A percentile compares a stretch with the other conserved stretches of the same genome.
Evolutionary conservation across 441 rosid species (phyloP).

Genomic region (Pelargonium cotyledonis): DNA sequence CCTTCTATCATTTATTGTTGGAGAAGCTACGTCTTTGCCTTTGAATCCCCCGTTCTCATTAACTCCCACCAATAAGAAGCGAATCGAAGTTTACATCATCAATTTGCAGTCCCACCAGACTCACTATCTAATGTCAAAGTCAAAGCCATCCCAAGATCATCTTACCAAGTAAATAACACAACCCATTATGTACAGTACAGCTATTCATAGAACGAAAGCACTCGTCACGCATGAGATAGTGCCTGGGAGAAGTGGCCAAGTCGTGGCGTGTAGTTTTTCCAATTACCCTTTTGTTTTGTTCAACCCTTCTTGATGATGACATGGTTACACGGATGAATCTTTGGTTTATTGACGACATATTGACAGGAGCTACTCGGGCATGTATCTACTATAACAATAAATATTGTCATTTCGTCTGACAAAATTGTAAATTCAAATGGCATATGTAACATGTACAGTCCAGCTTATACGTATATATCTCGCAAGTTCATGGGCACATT

Average conservation of each 20-base stretch:
- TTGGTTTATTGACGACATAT: neutral
- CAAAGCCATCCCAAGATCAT: slow-evolving; percentile 15
- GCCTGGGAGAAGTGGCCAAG: slow-evolving; percentile 8
- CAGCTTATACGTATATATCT: no score
- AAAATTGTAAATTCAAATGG: no score
- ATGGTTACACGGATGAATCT: neutral
- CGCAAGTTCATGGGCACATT: no score
- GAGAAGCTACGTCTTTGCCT: slow-evolving; percentile 58
- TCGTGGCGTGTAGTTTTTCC: neutral
- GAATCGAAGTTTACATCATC: slow-evolving; percentile 49
- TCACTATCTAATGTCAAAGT: slow-evolving; percentile 30
- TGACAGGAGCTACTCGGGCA: neutral
- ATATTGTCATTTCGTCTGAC: neutral
- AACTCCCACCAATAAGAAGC: slow-evolving; percentile 40
- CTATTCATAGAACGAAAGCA: slow-evolving; percentile 5
- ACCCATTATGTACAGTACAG: slow-evolving; percentile 23
- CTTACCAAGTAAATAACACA: slow-evolving; percentile 18
- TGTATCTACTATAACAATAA: neutral
- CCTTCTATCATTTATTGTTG: slow-evolving; percentile 58
- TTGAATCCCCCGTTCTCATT: slow-evolving; percentile 52
- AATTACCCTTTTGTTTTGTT: neutral
- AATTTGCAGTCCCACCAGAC: slow-evolving; percentile 52
- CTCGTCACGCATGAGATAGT: no score
- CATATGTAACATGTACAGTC: no score
- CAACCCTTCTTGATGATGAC: neutral